Evolutionary conservation across 176 grass and related monocot genomes (phyloP).

Genomic region (Bothriochloa decipiens): DNA sequence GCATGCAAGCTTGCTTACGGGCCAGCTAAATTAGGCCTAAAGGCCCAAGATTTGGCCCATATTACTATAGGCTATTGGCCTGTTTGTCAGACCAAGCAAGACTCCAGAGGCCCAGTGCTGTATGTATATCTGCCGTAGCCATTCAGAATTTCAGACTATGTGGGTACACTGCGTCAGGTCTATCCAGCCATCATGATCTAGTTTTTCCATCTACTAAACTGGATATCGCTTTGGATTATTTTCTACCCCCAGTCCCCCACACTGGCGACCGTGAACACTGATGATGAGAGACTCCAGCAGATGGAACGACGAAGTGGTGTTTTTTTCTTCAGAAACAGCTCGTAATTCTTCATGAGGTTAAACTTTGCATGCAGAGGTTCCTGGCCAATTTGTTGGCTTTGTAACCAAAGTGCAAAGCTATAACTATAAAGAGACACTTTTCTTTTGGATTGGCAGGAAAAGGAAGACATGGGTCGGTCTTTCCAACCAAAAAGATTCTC

Average conservation of each 20-base stretch:
- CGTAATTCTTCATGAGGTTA: neutral
- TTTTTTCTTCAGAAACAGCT: conserved; percentile 20
- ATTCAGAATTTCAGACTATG: no score
- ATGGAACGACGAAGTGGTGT: neutral
- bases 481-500: conserved; percentile 51
- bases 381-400: neutral
- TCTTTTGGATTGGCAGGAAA: conserved; percentile 42
- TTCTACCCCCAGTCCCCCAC: neutral
- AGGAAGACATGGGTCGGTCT: conserved; percentile 32
- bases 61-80: neutral
- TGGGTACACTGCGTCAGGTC: no score
- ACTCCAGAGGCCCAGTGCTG: no score
- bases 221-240: neutral
- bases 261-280: neutral
- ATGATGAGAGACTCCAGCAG: neutral
- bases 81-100: neutral
- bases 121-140: no score
- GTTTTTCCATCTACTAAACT: neutral
- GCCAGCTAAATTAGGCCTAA: neutral
- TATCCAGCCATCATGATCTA: neutral
- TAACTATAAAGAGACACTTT: neutral
- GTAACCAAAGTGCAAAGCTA: conserved; percentile 2
- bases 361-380: neutral
- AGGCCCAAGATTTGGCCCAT: neutral
- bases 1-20: neutral